Base-by-base conservation (phyloP, 495 filamentous ascomycete genomes). In the Hypoxylon lenormandii region DNA sequence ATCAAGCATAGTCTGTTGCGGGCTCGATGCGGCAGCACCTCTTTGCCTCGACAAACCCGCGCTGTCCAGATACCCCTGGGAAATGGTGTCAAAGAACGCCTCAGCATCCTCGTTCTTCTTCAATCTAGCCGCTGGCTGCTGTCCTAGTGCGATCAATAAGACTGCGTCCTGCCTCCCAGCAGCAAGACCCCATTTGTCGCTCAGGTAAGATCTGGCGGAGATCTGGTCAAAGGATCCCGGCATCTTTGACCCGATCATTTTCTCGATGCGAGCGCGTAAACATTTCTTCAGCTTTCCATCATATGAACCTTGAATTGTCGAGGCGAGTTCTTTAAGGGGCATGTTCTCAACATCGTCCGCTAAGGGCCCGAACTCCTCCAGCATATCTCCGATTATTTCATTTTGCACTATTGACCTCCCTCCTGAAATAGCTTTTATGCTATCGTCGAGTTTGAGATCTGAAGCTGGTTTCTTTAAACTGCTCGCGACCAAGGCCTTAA, bases 141-240 rank as follows among this genome's bases (percentile, higher is more conserved):
- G 88, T 0, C 92, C 94, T 37, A 95, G 85, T 33, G 89, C 90
- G 37, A 92, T 81, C 26, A 96, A 79, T 46, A 95, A 82, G 45
- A 92, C 89, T 63, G 90, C 90, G 74, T 95, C 92, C 78, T 96
- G 92, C 69, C 92, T 81, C 23, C 92, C 92, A 19, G 87, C 71
- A n/a, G 84, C 90, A 46, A 96, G 79, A 37, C 92, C 92, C 90
- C 90, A 96, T 75, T 89, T 82, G 15, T 91, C 92, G 76, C 89
- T 89, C 18, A 96, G 76, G 70, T 95, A 91, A 78, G 95, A 94
- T 45, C 91, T 84, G 21, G 91, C 90, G 0, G 88, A 81, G 55
- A 91, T 92, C 70, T 95, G 93, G 72, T 94, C 94, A 80, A 95
- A 95, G 51, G 92, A 92, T 72, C 91, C 92, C 37, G 92, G 92